These are phyloP conservation scores for Epichloe typhina DNA, from an alignment of 2,329 filamentous ascomycete genomes.

Conservation along the genomic window DNA sequence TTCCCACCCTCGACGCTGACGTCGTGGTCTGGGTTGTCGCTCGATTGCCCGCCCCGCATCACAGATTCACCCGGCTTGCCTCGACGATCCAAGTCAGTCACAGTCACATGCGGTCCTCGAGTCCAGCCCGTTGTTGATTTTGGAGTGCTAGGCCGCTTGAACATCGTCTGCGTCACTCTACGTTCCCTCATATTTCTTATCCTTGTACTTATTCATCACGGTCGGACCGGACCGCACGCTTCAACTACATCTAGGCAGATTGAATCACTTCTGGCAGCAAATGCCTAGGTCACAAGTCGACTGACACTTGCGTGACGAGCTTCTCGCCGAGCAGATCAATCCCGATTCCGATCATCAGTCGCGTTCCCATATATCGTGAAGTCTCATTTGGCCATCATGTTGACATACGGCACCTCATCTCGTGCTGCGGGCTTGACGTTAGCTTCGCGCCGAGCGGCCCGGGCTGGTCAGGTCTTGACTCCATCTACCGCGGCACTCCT, in stretches of 20 bases:
- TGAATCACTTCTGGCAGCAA: neutral
- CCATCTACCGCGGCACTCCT: neutral
- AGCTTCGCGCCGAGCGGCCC: conserved; percentile 1
- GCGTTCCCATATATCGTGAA: neutral
- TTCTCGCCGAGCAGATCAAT: conserved; percentile 1
- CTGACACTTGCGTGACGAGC: neutral
- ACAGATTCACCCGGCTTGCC: neutral
- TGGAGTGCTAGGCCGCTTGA: neutral
- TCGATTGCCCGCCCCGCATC: conserved; percentile 1
- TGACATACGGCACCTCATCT: neutral
- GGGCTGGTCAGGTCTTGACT: neutral
- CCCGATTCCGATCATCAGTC: neutral
- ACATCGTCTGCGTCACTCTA: conserved; percentile 1
- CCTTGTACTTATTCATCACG: neutral
- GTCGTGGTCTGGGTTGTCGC: neutral
- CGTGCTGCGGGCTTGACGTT: neutral
- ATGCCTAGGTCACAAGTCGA: neutral
- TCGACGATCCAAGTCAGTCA: conserved; percentile 4
- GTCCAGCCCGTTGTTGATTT: neutral
- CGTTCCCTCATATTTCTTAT: neutral
- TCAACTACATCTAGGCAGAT: neutral
- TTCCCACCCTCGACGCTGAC: neutral
- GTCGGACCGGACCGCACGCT: neutral
- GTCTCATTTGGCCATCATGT: conserved; percentile 1
- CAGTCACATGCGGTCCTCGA: conserved; percentile 3